Evolutionary conservation across 2,329 filamentous ascomycete genomes (phyloP).

Genomic region (Mycosphaerella arachidis): DNA sequence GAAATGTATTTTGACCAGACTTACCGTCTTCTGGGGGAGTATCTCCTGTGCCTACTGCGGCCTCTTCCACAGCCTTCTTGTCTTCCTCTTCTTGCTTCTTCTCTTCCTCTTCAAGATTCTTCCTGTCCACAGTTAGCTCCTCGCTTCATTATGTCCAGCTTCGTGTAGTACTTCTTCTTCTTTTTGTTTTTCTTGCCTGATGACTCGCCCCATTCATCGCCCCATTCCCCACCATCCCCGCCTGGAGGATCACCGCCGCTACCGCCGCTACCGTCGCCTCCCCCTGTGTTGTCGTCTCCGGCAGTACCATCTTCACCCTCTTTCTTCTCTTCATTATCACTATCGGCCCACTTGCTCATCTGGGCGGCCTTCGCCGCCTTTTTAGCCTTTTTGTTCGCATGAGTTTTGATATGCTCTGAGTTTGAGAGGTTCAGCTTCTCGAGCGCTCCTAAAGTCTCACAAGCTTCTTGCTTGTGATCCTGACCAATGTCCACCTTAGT

Average conservation of each 20-base stretch:
- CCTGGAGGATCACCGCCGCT: constrained; percentile 29
- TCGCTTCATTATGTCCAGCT: neutral
- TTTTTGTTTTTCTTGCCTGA: constrained; percentile 34
- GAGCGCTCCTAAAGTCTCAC: constrained; percentile 4
- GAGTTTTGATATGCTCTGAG: constrained; percentile 46
- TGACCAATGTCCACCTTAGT: no score
- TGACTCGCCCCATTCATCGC: constrained; percentile 33
- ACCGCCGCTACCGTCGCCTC: constrained; percentile 29
- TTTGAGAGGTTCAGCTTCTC: constrained; percentile 55
- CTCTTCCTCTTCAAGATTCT: constrained; percentile 32
- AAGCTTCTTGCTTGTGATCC: neutral
- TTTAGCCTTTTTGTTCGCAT: constrained; percentile 52
- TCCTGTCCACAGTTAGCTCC: constrained; percentile 14
- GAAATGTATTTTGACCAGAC: neutral
- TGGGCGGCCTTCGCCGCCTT: constrained; percentile 36
- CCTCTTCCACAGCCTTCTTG: constrained; percentile 33
- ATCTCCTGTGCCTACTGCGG: constrained; percentile 26
- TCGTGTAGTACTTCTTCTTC: constrained; percentile 35
- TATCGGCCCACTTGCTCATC: constrained; percentile 41
- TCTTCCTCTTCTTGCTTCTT: constrained; percentile 38
- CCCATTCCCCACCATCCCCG: constrained; percentile 31
- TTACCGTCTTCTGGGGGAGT: constrained; percentile 26
- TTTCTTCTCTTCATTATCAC: constrained; percentile 47
- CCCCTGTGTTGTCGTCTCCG: constrained; percentile 30
- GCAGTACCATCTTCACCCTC: constrained; percentile 29